Evolutionary conservation across 805 yeast genomes (phyloP).

Genomic region (Candida suzukii): DNA sequence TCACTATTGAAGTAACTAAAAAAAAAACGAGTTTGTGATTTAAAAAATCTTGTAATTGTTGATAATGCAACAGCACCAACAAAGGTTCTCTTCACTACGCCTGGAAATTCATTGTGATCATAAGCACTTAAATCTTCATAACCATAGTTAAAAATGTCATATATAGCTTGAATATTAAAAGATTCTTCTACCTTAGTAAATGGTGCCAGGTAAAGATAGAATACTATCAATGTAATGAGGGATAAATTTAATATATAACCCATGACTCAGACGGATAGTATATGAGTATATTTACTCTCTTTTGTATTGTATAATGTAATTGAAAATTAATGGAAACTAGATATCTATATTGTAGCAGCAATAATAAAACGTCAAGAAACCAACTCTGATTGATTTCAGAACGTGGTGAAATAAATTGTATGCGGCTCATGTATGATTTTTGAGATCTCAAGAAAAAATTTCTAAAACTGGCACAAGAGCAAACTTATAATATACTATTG

Average conservation of each 20-base stretch:
- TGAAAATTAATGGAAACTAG: too few relatives aligned
- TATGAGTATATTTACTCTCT: too few relatives aligned
- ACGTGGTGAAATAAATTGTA: too few relatives aligned
- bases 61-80: conserved; percentile 60
- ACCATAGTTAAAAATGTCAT: conserved; percentile 71
- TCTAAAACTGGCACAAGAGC: too few relatives aligned
- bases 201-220: conserved; percentile 57
- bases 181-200: conserved; percentile 93
- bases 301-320: too few relatives aligned
- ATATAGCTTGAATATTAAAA: conserved; percentile 82
- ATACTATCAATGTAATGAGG: conserved; percentile 38
- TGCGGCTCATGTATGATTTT: too few relatives aligned
- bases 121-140: conserved; percentile 34
- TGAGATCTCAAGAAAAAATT: too few relatives aligned
- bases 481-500: too few relatives aligned
- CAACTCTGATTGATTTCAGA: too few relatives aligned
- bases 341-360: too few relatives aligned
- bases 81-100: conserved; percentile 84
- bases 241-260: conserved; percentile 12
- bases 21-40: background rate
- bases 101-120: conserved; percentile 80
- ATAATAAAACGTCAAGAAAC: too few relatives aligned
- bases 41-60: conserved; percentile 32
- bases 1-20: background rate
- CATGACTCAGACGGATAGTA: background rate